phyloP scores from a whole-genome alignment of 768 basidiomycete species.

The Chalciporus piperatus region DNA sequence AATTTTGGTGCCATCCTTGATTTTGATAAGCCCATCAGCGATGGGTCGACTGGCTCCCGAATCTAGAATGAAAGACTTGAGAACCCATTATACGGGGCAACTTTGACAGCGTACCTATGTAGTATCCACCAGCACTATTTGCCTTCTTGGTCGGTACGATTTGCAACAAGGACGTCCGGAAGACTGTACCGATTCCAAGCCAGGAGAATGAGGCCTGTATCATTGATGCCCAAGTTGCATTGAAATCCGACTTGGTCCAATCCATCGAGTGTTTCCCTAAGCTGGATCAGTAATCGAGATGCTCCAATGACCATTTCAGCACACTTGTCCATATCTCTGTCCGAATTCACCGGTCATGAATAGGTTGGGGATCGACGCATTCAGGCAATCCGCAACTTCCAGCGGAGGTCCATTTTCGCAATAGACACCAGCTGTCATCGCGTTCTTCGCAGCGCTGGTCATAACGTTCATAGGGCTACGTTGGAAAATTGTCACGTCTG shows the following conservation, averaged over 20 bases:
- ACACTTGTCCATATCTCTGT: conserved; percentile 3
- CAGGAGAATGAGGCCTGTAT: conserved; percentile 28
- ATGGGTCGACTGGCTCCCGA: conserved; percentile 41
- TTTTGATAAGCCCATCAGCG: conserved; percentile 44
- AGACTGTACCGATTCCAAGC: conserved; percentile 3
- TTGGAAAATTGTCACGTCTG: conserved; percentile 6
- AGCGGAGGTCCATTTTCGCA: conserved; percentile 5
- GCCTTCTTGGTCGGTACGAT: not conserved
- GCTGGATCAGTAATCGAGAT: not conserved
- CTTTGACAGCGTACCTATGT: conserved; percentile 28
- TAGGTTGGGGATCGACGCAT: conserved; percentile 1
- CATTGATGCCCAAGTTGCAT: conserved; percentile 30
- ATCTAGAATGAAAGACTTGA: conserved; percentile 10
- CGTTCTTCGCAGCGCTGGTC: conserved; percentile 2
- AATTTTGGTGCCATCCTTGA: conserved; percentile 41
- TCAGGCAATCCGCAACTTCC: conserved; percentile 5
- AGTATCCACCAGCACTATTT: conserved; percentile 35
- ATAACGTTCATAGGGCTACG: conserved; percentile 6
- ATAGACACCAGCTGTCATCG: conserved; percentile 1
- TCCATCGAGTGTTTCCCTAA: conserved; percentile 6
- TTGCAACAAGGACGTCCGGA: conserved; percentile 7
- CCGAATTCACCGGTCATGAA: conserved; percentile 3
- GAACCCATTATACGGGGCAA: too few species aligned
- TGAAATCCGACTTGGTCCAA: conserved; percentile 4
- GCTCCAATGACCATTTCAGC: not conserved